Conservation (phyloP, 1,139 yeast genomes). For the Pichia terricola region DNA sequence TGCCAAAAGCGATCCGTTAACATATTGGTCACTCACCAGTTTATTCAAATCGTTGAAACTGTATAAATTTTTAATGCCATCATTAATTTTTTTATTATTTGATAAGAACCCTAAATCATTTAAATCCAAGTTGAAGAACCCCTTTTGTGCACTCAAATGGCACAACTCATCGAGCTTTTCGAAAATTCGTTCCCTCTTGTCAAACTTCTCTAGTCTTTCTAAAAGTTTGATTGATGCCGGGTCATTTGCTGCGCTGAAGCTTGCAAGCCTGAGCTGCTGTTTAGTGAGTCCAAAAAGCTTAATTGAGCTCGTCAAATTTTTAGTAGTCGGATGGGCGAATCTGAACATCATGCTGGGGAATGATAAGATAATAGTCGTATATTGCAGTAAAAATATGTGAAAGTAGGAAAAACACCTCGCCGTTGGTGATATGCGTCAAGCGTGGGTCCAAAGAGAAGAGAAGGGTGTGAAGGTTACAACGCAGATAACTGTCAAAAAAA, state of each 20-base stretch:
- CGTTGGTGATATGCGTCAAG: too few relatives aligned
- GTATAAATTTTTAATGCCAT: slow-evolving; percentile 18
- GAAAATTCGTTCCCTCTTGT: slow-evolving; percentile 19
- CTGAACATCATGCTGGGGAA: too few relatives aligned
- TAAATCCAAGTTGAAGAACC: slow-evolving; percentile 21
- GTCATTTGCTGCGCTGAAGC: background rate
- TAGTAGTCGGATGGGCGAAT: too few relatives aligned
- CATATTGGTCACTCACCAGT: slow-evolving; percentile 17
- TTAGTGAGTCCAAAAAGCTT: too few relatives aligned
- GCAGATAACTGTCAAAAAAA: too few relatives aligned
- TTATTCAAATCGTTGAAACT: slow-evolving; percentile 20
- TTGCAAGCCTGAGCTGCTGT: too few relatives aligned
- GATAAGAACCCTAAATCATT: slow-evolving; percentile 23
- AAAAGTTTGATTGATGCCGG: background rate
- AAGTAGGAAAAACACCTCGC: too few relatives aligned
- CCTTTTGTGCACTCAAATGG: slow-evolving; percentile 22
- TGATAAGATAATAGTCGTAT: too few relatives aligned
- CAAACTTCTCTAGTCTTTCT: slow-evolving; percentile 20
- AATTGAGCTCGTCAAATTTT: too few relatives aligned
- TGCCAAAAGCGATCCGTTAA: background rate
- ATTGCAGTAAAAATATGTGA: too few relatives aligned
- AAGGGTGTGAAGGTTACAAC: too few relatives aligned
- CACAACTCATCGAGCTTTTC: slow-evolving; percentile 22
- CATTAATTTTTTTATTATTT: slow-evolving; percentile 17
- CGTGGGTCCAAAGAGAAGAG: too few relatives aligned